Percentiles rank a stretch among this genome's conserved stretches.
These are phyloP conservation scores for Clonostachys byssicola DNA, from an alignment of 2,329 filamentous ascomycete genomes.

Conservation along the genomic window DNA sequence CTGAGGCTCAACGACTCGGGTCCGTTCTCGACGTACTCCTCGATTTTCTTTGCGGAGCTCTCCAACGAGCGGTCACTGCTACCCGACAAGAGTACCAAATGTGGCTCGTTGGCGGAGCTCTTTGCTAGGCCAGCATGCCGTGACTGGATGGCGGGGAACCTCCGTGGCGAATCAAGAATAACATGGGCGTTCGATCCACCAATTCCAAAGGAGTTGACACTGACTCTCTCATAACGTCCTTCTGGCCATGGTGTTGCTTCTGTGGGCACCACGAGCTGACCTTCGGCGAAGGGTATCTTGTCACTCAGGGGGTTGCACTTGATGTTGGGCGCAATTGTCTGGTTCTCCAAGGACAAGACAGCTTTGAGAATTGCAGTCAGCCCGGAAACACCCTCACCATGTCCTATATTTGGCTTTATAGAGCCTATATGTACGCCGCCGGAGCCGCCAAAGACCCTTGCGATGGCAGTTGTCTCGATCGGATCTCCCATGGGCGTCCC, in stretches of 20 bases:
- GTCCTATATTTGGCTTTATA: conserved; percentile 32
- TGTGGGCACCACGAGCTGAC: conserved; percentile 13
- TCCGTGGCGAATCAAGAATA: conserved; percentile 3
- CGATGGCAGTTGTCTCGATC: conserved; percentile 45
- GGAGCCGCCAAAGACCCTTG: conserved; percentile 25
- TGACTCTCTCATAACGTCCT: conserved; percentile 10
- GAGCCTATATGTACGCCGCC: conserved; percentile 16
- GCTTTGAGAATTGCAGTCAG: conserved; percentile 21
- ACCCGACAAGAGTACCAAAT: too few species aligned
- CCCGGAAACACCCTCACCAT: conserved; percentile 26
- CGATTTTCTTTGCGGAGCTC: too few species aligned
- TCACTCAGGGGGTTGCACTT: neutral
- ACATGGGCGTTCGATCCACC: conserved; percentile 22
- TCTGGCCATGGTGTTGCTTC: conserved; percentile 11
- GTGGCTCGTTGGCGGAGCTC: too few species aligned
- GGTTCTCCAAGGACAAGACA: conserved; percentile 18
- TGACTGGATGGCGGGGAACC: neutral
- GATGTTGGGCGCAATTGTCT: conserved; percentile 17
- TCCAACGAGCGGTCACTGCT: neutral
- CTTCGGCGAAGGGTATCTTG: conserved; percentile 9
- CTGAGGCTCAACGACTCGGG: neutral
- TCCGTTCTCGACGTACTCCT: conserved; percentile 1
- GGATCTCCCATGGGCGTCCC: conserved; percentile 53
- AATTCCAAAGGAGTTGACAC: conserved; percentile 26
- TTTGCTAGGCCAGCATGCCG: too few species aligned